Evolutionary conservation across 176 grass and related monocot genomes (phyloP).

Genomic region (Cymbopogon citratus): DNA sequence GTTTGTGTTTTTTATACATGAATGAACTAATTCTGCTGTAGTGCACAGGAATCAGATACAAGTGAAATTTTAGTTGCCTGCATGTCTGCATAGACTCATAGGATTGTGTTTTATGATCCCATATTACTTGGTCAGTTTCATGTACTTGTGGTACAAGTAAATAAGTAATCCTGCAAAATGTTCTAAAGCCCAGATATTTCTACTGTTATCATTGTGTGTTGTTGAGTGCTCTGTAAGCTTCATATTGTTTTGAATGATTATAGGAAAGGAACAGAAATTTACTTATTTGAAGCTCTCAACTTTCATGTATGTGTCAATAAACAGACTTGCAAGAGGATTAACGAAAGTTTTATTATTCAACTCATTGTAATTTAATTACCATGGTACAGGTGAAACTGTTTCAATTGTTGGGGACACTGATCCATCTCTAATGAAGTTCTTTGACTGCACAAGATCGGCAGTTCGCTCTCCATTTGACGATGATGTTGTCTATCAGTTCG

Average conservation of each 20-base stretch:
- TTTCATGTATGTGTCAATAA: not conserved
- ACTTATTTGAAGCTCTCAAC: not conserved
- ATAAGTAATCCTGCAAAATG: not conserved
- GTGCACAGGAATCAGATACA: not conserved
- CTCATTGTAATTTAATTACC: constrained; percentile 7
- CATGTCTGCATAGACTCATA: not conserved
- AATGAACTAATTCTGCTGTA: not conserved
- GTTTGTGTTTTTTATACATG: not conserved
- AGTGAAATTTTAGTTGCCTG: not conserved
- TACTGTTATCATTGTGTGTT: not conserved
- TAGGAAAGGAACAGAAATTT: not conserved
- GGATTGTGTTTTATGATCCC: not conserved
- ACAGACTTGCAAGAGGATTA: constrained; percentile 9
- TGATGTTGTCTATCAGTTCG: constrained; percentile 95
- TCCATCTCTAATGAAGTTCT: constrained; percentile 84
- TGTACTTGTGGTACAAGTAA: not conserved
- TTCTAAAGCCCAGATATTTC: not conserved
- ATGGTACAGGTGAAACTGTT: constrained; percentile 68
- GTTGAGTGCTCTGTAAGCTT: not conserved
- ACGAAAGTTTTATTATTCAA: not conserved
- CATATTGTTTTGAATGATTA: not conserved
- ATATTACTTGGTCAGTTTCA: not conserved
- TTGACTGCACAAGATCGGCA: constrained; percentile 85
- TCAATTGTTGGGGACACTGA: constrained; percentile 89
- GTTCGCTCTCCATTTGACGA: constrained; percentile 81